Base-by-base conservation (phyloP, 352 stramenopile genomes). In the Globisporangium echinulatum region DNA sequence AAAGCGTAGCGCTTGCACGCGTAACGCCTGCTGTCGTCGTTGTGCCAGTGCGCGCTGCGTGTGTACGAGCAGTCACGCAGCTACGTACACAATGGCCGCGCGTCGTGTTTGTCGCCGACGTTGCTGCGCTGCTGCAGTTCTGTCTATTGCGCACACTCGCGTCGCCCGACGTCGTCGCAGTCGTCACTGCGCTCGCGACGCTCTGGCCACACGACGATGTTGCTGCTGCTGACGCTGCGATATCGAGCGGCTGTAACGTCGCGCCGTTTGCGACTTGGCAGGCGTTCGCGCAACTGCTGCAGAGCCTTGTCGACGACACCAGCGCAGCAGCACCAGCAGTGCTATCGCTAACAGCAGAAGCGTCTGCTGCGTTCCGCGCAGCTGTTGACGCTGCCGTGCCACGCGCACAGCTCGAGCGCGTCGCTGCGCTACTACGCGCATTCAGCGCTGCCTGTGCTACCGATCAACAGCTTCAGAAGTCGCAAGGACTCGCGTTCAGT, bases 101-200 rank as follows among this genome's bases (percentile, higher is more conserved):
- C 37, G 55, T 80, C 40, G 57, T 68, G 7, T 86, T 79, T 37
- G 59, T 82, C 39, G 62, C 39, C 8, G 66, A 82, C 36, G 71
- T 88, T n/a, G 61, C 77, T 37, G 71, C 76, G 36, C 62, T 88
- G 50, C 55, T 87, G 37, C 52, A 64, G 3, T 88, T 80, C 53
- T 71, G 67, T 14, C 51, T 86, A n/a, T 64, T 6, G 80, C 80
- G 37, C 59, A 77, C 7, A 60, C 88, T 17, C 56, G 62, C 8
- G 73, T 67, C 39, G 54, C 61, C 40, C 0, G 64, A 83, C 38
- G 67, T 88, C 37, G 63, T 64, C 43, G 37, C 69, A 3, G 56
- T 76, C 3, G 59, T 83, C 11, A 64, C 66, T 2, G 70, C 68
- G 0, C 60, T 85, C 13, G 67, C 70, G 15, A 69, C 74, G 37